phyloP scores from a whole-genome alignment of 2,329 filamentous ascomycete species.

The Pseudomassariella vexata region DNA sequence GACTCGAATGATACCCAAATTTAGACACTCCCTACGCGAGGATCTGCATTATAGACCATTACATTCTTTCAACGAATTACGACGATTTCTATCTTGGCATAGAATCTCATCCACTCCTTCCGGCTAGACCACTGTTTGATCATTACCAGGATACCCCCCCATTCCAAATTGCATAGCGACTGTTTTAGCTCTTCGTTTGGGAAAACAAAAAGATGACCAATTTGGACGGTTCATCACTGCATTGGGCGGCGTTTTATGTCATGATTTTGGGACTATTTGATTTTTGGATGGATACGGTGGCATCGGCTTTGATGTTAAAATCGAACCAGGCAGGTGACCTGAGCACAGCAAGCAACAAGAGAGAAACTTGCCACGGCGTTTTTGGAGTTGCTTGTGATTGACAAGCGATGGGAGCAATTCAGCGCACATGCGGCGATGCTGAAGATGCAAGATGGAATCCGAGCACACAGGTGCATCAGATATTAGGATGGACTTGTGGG shows the following conservation, averaged over 20 bases:
- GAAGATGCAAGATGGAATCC: background rate
- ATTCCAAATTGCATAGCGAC: constrained; percentile 52
- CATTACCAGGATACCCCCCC: constrained; percentile 26
- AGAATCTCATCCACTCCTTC: constrained; percentile 31
- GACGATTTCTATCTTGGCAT: constrained; percentile 28
- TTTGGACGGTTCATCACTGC: constrained; percentile 23
- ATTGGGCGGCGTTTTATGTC: constrained; percentile 25
- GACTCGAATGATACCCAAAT: constrained; percentile 34
- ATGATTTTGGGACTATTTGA: constrained; percentile 11
- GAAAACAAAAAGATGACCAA: constrained; percentile 19
- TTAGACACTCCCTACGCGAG: constrained; percentile 39
- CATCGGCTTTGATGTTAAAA: background rate
- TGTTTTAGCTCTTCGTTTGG: constrained; percentile 31
- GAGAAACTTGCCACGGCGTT: constrained; percentile 1
- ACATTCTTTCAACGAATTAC: constrained; percentile 27
- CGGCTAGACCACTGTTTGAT: constrained; percentile 22
- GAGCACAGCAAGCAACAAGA: background rate
- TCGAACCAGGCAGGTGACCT: background rate
- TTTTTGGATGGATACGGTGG: constrained; percentile 7
- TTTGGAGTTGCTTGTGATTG: background rate
- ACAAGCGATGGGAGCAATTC: background rate
- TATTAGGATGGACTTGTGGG: too few relatives aligned
- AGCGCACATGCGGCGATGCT: background rate
- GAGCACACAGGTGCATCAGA: background rate
- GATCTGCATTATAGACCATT: constrained; percentile 23